Evolutionary conservation across 768 basidiomycete genomes (phyloP).

Genomic region (Tulasnella sp.): DNA sequence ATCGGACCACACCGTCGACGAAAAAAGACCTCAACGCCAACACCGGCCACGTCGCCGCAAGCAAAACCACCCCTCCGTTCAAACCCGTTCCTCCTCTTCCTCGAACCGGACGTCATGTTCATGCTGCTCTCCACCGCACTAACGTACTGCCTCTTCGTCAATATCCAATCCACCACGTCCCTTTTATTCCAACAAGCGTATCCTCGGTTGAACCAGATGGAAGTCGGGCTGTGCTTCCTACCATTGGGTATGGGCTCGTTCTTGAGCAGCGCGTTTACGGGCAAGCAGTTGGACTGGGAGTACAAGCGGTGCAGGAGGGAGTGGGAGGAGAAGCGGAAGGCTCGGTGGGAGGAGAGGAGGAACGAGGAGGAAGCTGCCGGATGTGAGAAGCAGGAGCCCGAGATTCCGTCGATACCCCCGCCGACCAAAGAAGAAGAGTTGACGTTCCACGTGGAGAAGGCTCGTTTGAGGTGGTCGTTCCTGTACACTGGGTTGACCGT

Average conservation of each 20-base stretch:
- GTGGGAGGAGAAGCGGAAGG: constrained; percentile 42
- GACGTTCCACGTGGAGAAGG: constrained; percentile 42
- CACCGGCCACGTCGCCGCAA: neutral
- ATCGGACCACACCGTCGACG: constrained; percentile 35
- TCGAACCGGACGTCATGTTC: constrained; percentile 59
- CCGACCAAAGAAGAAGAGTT: constrained; percentile 37
- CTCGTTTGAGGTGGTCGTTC: constrained; percentile 38
- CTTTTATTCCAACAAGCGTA: constrained; percentile 64
- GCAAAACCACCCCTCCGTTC: constrained; percentile 42
- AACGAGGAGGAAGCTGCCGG: too few relatives aligned
- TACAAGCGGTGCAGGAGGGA: constrained; percentile 48
- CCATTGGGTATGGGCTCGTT: constrained; percentile 73
- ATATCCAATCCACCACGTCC: constrained; percentile 60
- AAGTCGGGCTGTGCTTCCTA: constrained; percentile 77
- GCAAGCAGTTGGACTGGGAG: constrained; percentile 67
- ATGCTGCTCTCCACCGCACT: constrained; percentile 57
- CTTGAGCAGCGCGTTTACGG: constrained; percentile 60
- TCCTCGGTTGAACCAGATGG: constrained; percentile 56
- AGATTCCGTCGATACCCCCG: too few relatives aligned
- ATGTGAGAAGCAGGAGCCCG: too few relatives aligned
- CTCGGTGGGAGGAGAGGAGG: constrained; percentile 36
- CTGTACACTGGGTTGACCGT: constrained; percentile 34
- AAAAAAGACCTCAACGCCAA: neutral
- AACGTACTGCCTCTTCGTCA: constrained; percentile 58
- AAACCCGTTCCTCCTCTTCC: constrained; percentile 15